Evolutionary conservation across 177 flowering plant species (phyloP).

Genomic region (Vitis hybrid): DNA sequence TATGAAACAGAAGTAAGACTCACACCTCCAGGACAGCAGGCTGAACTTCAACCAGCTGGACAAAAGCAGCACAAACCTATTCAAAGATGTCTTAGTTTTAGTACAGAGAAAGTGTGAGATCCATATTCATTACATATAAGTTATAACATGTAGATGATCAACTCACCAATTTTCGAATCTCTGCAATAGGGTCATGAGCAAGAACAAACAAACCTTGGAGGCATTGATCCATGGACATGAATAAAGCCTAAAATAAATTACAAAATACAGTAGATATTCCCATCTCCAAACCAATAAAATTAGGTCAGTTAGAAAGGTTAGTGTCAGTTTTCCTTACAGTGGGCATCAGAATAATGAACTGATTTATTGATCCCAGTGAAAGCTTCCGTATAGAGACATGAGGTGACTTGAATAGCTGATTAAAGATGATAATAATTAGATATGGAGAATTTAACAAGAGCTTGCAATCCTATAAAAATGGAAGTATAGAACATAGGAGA

Average conservation of each 20-base stretch:
- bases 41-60: conserved; percentile 85
- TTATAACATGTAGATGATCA: too few relatives aligned
- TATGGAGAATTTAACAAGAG: too few relatives aligned
- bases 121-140: too few relatives aligned
- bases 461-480: neutral
- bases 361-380: conserved; percentile 83
- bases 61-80: conserved; percentile 95
- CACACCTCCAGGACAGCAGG: conserved; percentile 85
- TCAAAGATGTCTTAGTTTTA: too few relatives aligned
- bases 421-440: too few relatives aligned
- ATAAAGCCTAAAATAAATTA: conserved; percentile 52
- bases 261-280: too few relatives aligned
- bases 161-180: conserved; percentile 93
- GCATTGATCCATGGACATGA: conserved; percentile 80
- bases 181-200: conserved; percentile 76
- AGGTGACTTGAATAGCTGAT: conserved; percentile 92
- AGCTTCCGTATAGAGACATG: conserved; percentile 83
- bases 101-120: too few relatives aligned
- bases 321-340: conserved; percentile 46
- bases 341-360: conserved; percentile 93
- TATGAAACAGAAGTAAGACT: conserved; percentile 3
- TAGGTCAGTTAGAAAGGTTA: conserved; percentile 1
- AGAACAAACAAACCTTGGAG: conserved; percentile 94
- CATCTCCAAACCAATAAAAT: neutral
- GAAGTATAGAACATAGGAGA: too few relatives aligned